A percentile compares a stretch with the other conserved stretches of the same genome.
Evolutionary conservation across 2,329 filamentous ascomycete genomes (phyloP).

Genomic region (Plectosphaerella cucumerina): DNA sequence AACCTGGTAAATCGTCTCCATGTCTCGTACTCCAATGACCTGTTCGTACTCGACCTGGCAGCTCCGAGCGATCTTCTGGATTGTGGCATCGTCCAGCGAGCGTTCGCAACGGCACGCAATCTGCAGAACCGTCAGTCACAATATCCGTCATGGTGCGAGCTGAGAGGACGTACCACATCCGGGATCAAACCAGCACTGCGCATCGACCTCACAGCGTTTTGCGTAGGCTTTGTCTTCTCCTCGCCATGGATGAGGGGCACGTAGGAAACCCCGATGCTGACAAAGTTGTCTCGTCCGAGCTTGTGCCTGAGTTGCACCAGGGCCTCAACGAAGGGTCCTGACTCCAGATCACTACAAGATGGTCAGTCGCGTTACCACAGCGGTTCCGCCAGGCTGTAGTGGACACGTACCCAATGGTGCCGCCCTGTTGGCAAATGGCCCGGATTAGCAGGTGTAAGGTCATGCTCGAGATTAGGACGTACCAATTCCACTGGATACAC

Average conservation of each 20-base stretch:
- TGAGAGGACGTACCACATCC: constrained; percentile 51
- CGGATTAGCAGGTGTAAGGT: not conserved
- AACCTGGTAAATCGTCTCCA: constrained; percentile 89
- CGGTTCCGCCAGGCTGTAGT: too few relatives aligned
- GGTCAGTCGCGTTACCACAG: not conserved
- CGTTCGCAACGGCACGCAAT: constrained; percentile 90
- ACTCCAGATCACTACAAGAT: constrained; percentile 67
- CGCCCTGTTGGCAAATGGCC: constrained; percentile 36
- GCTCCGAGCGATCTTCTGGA: constrained; percentile 82
- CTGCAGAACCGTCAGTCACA: constrained; percentile 30
- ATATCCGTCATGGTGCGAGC: not conserved
- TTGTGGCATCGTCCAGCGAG: constrained; percentile 67
- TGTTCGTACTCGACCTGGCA: constrained; percentile 85
- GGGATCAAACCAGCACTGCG: constrained; percentile 74
- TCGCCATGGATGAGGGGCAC: constrained; percentile 68
- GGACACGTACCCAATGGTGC: constrained; percentile 46
- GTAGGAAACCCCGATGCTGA: constrained; percentile 85
- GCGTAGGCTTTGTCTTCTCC: constrained; percentile 96
- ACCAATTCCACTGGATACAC: constrained; percentile 27
- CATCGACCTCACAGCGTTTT: constrained; percentile 80
- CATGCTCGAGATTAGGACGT: constrained; percentile 1
- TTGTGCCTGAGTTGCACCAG: constrained; percentile 72
- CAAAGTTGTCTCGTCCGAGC: constrained; percentile 73
- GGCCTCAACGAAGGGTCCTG: constrained; percentile 82
- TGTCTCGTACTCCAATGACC: constrained; percentile 85